Conservation (phyloP, 345 rosid genomes). For the Adansonia digitata region DNA sequence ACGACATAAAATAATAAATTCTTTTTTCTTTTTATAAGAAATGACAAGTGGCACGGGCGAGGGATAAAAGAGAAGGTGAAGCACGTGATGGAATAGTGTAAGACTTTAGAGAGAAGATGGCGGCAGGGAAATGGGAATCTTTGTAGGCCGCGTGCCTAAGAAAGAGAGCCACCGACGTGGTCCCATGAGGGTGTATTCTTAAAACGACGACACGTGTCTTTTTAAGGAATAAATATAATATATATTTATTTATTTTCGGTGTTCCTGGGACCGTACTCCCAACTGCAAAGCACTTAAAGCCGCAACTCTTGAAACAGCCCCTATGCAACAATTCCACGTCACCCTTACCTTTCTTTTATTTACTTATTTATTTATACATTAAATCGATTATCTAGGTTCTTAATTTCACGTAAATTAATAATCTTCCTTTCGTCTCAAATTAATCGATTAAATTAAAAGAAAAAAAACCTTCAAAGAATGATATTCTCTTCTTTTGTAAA, state of each 20-base stretch:
- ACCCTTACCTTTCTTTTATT: neutral
- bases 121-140: constrained; percentile 54
- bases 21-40: neutral
- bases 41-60: constrained; percentile 16
- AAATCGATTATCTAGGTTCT: no score
- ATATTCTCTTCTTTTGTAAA: no score
- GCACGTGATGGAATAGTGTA: constrained; percentile 29
- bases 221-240: neutral
- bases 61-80: neutral
- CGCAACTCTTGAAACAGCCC: constrained; percentile 45
- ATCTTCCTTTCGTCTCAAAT: no score
- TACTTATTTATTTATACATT: neutral
- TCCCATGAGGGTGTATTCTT: constrained; percentile 24
- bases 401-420: no score
- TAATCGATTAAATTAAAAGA: no score
- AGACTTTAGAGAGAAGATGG: constrained; percentile 19
- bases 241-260: no score
- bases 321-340: neutral
- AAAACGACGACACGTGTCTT: constrained; percentile 23
- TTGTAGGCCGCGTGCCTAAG: constrained; percentile 37
- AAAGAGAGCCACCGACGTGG: constrained; percentile 33
- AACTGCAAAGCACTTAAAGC: constrained; percentile 12
- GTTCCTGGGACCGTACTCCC: neutral
- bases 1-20: no score
- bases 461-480: no score